Base-by-base conservation (phyloP, 805 yeast genomes). In the Pichia thaimueangensis region DNA sequence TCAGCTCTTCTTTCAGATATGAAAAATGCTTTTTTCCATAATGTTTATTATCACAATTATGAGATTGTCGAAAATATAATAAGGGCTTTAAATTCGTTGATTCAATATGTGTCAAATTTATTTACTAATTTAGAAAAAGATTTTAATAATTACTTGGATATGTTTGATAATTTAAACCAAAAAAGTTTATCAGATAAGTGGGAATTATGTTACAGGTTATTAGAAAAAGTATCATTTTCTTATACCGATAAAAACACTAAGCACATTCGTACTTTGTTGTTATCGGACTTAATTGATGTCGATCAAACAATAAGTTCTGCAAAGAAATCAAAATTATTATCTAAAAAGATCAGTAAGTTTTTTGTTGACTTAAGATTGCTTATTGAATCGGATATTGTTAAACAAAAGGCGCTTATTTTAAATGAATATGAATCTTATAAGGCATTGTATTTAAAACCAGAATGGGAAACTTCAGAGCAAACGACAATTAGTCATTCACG, bases 101-200 rank as follows among this genome's bases (percentile, higher is more conserved):
- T 73, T 41, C 80, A 73, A 50, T 74, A 76, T 48, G 67, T 68
- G 32, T 64, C 70, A n/a, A 65, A 70, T 42, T 68, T 73, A 45
- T 62, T 69, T 35, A 63, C 63, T 36, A 67, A 66, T 1, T 61
- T 70, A 3, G 77, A 62, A 27, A 59, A 54, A 30, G 57, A 53
- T 17, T 71, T 71, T 50, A 64, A 64, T 35, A 67, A 53, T 16
- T 62, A 67, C 16, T 58, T 58, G 20, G 63, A 61, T 31, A 41
- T 48, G 8, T 52, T 60, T 41, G 63, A 63, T 37, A 37, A 66
- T 9, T 54, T 75, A 19, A 67, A 64, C 44, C 45, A 61, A 37
- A 71, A 73, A 45, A 65, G 71, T 4, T 55, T 78, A 43, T 61
- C 66, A 17, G 64, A 68, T 21, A 54, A 59, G 25, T 73, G 78